Base-by-base conservation (phyloP, 805 yeast species). In the Ogataea kodamae region DNA sequence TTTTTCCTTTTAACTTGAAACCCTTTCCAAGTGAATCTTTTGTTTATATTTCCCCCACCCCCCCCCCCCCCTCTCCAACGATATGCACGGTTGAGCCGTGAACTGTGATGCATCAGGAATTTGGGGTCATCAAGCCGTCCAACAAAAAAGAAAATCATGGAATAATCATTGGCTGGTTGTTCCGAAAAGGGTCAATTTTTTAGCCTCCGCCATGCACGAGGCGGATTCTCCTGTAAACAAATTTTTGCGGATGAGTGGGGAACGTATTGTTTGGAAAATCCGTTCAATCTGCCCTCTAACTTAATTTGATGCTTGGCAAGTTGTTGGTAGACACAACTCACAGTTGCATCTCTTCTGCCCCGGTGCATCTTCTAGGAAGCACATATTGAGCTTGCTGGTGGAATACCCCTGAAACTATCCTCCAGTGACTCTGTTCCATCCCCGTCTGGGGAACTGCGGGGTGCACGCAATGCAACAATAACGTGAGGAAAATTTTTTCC, bases 181-280 rank as follows among this genome's bases (percentile, higher is more conserved):
- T 35, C 38, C 38, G 38, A 35, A 28, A 14, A 10, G 15, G 32
- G 24, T 13, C 19, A 14, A 17, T 14, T 12, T 10, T 27, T 16
- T 12, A 7, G 27, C 20, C 32, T 18, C 29, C 26, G 25, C 29
- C 16, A 17, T 33, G 36, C 36, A 22, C 7, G 18, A 18, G 16
- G 24, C 33, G 11, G 11, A 22, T 24, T 14, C 18, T 5, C 18
- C 18, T 22, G 4, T 16, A 18, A 19, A 31, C 7, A 9, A 7
- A 25, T 12, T 20, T 13, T 28, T 33, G 24, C 27, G 28, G 20
- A 23, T 22, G 18, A 18, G 37, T 23, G 37, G 37, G 37, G 37
- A 22, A 4, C 5, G 21, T 14, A 33, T 33, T 33, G 37, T 33
- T 28, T 14, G 22, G 18, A 13, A 31, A 7, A 17, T 22, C 18